These are phyloP conservation scores for Termitomyces sp. DNA, from an alignment of 768 basidiomycete species.

Conservation along the genomic window DNA sequence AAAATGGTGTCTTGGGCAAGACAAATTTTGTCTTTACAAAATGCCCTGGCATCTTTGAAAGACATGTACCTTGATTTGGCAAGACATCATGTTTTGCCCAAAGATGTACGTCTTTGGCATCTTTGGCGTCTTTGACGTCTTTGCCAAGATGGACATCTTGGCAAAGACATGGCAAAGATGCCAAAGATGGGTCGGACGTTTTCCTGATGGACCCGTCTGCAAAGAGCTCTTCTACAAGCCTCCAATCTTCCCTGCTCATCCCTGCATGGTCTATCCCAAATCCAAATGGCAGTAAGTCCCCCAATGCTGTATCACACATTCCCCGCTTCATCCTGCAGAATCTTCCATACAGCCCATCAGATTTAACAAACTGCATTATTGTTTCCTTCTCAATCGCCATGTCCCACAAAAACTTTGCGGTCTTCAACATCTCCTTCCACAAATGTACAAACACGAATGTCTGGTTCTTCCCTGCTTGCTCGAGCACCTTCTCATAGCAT, in stretches of 20 bases:
- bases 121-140: too few relatives aligned
- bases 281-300: conserved; percentile 92
- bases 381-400: conserved; percentile 96
- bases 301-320: conserved; percentile 78
- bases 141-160: too few relatives aligned
- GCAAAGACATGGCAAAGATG: too few relatives aligned
- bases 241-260: conserved; percentile 89
- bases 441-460: conserved; percentile 97
- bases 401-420: conserved; percentile 90
- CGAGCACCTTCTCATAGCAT: conserved; percentile 97
- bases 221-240: conserved; percentile 94
- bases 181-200: too few relatives aligned
- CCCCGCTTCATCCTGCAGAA: conserved; percentile 78
- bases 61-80: too few relatives aligned
- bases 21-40: too few relatives aligned
- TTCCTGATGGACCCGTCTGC: conserved; percentile 59
- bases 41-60: too few relatives aligned
- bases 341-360: conserved; percentile 91
- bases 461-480: conserved; percentile 86
- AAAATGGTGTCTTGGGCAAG: too few relatives aligned
- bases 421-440: conserved; percentile 97
- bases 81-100: too few relatives aligned
- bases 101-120: too few relatives aligned
- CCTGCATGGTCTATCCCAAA: conserved; percentile 98
- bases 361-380: conserved; percentile 92